A percentile compares a stretch with the other conserved stretches of the same genome.
Conservation (phyloP, 352 stramenopile species). For the Thraustochytrium sp. region DNA sequence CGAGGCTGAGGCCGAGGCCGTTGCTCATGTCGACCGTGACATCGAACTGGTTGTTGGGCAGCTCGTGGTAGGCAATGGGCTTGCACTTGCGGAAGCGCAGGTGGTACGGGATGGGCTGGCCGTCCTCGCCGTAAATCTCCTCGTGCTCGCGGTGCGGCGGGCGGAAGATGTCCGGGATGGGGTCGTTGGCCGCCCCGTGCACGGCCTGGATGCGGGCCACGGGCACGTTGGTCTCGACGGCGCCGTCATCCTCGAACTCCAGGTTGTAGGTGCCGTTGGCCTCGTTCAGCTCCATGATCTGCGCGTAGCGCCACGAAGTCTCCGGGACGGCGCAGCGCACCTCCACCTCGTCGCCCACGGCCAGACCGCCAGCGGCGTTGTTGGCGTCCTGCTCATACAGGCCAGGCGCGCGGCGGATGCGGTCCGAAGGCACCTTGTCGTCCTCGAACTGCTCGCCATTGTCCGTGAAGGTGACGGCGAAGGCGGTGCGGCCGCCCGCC, state of each 20-base stretch:
- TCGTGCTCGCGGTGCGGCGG: slow-evolving; percentile 1
- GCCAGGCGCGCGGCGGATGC: background rate
- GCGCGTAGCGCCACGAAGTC: background rate
- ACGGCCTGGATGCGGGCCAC: background rate
- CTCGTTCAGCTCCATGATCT: background rate
- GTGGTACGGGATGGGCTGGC: background rate
- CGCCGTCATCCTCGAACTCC: background rate
- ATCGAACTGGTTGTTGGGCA: slow-evolving; percentile 44
- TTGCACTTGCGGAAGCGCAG: slow-evolving; percentile 40
- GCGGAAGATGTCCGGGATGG: background rate
- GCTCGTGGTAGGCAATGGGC: slow-evolving; percentile 36
- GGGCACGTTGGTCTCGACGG: background rate
- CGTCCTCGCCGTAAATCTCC: background rate
- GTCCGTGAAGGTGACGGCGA: too few relatives aligned
- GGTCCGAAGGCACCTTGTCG: background rate
- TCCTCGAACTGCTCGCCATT: background rate
- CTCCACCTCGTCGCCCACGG: background rate
- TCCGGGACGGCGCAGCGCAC: background rate
- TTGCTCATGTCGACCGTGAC: slow-evolving; percentile 40
- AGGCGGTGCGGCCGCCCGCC: too few relatives aligned
- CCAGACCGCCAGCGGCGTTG: background rate
- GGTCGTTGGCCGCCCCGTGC: background rate
- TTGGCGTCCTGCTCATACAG: background rate
- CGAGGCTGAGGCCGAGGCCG: slow-evolving; percentile 31
- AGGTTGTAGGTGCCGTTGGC: background rate